phyloP scores from a whole-genome alignment of 768 basidiomycete genomes.

The Hypholoma fasciculare region DNA sequence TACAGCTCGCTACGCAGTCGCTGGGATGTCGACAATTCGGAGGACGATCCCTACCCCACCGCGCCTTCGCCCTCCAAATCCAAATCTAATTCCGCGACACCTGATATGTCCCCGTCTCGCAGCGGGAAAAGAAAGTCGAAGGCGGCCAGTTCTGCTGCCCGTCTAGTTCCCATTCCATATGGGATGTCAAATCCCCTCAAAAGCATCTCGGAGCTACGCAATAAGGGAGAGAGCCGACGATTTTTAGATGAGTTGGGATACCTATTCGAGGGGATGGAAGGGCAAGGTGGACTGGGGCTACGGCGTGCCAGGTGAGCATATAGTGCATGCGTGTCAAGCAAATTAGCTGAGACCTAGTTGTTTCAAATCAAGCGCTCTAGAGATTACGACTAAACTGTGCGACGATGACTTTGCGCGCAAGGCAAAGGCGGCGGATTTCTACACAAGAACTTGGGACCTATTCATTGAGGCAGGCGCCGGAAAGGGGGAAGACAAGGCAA shows the following conservation, averaged over 20 bases:
- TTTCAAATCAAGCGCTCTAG: conserved; percentile 56
- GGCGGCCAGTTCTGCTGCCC: conserved; percentile 21
- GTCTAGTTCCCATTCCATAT: conserved; percentile 35
- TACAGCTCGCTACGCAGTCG: conserved; percentile 73
- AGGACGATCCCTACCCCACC: conserved; percentile 58
- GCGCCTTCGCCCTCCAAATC: conserved; percentile 29
- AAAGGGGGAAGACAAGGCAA: conserved; percentile 53
- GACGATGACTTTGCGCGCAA: conserved; percentile 76
- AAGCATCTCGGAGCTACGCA: conserved; percentile 79
- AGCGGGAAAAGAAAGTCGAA: conserved; percentile 37
- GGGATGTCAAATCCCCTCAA: conserved; percentile 75
- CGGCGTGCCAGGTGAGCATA: conserved; percentile 63
- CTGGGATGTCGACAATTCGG: conserved; percentile 81
- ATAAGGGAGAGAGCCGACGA: conserved; percentile 76
- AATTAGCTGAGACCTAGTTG: background rate
- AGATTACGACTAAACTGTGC: conserved; percentile 74
- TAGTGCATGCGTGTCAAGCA: background rate
- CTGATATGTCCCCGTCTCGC: conserved; percentile 36
- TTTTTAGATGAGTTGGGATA: conserved; percentile 87
- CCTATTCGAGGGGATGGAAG: conserved; percentile 76
- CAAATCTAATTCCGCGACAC: conserved; percentile 31
- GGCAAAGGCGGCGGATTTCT: conserved; percentile 76
- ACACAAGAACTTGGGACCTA: conserved; percentile 67
- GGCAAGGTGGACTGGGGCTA: conserved; percentile 49
- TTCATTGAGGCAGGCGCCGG: conserved; percentile 61